Conservation (phyloP, 1,284 basidiomycete genomes). For the Ceratobasidium sp. region DNA sequence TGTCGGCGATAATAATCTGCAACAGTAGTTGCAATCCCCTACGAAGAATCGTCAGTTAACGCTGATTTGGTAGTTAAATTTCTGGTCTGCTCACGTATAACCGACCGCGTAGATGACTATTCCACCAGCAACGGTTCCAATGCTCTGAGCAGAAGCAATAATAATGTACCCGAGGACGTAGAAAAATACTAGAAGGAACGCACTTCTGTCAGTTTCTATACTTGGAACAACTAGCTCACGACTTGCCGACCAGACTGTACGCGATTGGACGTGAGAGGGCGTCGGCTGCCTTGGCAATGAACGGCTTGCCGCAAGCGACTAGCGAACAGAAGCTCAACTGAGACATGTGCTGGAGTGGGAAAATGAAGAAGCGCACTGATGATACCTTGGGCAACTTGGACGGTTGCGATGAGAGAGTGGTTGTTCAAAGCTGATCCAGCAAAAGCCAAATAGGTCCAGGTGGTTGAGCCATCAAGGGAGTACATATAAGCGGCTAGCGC, state of each 20-base stretch:
- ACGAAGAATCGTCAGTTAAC: slow-evolving; percentile 50
- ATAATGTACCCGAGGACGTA: slow-evolving; percentile 56
- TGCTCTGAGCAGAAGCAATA: slow-evolving; percentile 60
- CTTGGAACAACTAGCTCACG: background rate
- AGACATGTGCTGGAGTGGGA: slow-evolving; percentile 52
- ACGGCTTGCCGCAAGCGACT: slow-evolving; percentile 66
- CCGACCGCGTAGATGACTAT: slow-evolving; percentile 50
- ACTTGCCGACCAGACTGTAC: slow-evolving; percentile 59
- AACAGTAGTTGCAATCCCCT: slow-evolving; percentile 62
- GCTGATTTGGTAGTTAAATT: background rate
- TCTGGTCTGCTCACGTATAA: slow-evolving; percentile 53
- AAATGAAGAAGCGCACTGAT: slow-evolving; percentile 53
- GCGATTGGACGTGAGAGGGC: slow-evolving; percentile 55
- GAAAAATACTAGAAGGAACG: slow-evolving; percentile 31
- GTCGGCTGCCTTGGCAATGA: slow-evolving; percentile 66
- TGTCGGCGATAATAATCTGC: slow-evolving; percentile 63
- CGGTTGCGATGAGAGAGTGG: slow-evolving; percentile 74
- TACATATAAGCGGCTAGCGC: slow-evolving; percentile 81
- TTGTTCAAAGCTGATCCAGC: slow-evolving; percentile 71
- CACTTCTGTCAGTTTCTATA: slow-evolving; percentile 25
- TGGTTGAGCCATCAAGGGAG: slow-evolving; percentile 77
- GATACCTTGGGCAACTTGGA: slow-evolving; percentile 69
- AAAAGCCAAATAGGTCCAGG: slow-evolving; percentile 73
- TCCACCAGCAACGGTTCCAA: slow-evolving; percentile 61
- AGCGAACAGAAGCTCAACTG: slow-evolving; percentile 58